Evolutionary conservation across 306 rosid species (phyloP).

Genomic region (Glycine tomentella): DNA sequence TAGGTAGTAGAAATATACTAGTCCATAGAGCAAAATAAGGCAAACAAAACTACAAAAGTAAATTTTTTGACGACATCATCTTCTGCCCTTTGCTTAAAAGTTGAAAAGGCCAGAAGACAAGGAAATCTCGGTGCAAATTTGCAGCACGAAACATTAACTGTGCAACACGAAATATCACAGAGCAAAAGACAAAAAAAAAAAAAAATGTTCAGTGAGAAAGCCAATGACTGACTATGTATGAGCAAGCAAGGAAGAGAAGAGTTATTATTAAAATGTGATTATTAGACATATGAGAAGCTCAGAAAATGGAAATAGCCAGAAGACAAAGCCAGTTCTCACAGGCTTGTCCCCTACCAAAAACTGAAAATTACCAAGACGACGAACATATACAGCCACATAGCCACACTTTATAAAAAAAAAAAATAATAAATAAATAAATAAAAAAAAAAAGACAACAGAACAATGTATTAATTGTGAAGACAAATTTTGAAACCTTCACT

Average conservation of each 20-base stretch:
- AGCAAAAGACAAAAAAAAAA: conserved; percentile 52
- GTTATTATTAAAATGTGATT: conserved; percentile 11
- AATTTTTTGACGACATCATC: conserved; percentile 9
- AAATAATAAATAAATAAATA: too few species aligned
- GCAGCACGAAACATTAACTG: conserved; percentile 44
- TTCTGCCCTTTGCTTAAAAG: conserved; percentile 38
- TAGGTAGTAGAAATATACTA: conserved; percentile 24
- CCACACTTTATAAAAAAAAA: conserved; percentile 40
- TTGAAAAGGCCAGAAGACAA: conserved; percentile 35
- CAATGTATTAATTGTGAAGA: conserved; percentile 45
- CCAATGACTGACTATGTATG: conserved; percentile 60
- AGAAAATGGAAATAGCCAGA: conserved; percentile 61
- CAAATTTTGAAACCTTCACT: conserved; percentile 48
- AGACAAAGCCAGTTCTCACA: conserved; percentile 59
- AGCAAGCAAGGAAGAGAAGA: conserved; percentile 46
- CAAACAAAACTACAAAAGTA: conserved; percentile 15
- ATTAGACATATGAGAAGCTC: conserved; percentile 47
- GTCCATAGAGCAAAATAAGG: conserved; percentile 35
- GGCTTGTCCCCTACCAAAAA: conserved; percentile 58
- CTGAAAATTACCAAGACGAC: conserved; percentile 53
- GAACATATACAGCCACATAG: conserved; percentile 62
- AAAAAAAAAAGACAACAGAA: conserved; percentile 16
- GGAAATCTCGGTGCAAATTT: conserved; percentile 44
- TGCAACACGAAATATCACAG: conserved; percentile 49
- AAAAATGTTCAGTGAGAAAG: conserved; percentile 51